Conservation (phyloP, 2,329 filamentous ascomycete genomes). For the Ophiocordyceps unilateralis region DNA sequence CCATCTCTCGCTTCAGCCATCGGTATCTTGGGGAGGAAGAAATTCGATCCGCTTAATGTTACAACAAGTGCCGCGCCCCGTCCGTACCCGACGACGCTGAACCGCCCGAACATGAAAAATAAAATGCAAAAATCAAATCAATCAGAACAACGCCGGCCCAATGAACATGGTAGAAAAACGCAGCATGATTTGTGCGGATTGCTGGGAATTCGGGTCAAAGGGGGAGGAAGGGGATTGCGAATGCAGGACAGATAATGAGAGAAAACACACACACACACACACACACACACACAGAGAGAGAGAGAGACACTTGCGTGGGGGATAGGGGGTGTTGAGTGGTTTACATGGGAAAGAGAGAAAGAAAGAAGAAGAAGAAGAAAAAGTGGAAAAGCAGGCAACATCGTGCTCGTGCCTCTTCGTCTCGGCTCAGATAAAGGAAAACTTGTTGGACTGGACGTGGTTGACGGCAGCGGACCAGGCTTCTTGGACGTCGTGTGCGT, state of each 20-base stretch:
- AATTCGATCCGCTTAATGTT: neutral
- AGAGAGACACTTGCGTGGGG: too few species aligned
- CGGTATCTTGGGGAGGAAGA: neutral
- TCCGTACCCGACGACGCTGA: neutral
- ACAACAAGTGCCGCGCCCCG: neutral
- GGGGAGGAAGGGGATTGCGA: neutral
- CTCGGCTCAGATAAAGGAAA: slow-evolving; percentile 15
- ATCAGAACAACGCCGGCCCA: neutral
- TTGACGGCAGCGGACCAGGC: slow-evolving; percentile 19
- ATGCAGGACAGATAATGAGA: neutral
- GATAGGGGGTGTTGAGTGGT: neutral
- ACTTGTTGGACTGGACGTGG: slow-evolving; percentile 11
- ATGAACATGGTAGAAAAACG: neutral
- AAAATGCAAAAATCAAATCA: neutral
- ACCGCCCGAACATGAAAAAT: neutral
- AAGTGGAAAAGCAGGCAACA: neutral
- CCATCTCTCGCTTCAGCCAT: neutral
- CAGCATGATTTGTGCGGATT: neutral
- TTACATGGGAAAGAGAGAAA: neutral
- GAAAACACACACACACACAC: too few species aligned
- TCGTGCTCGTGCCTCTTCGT: slow-evolving; percentile 1
- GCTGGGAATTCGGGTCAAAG: neutral
- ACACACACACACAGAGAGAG: too few species aligned
- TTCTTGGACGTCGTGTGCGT: slow-evolving; percentile 18
- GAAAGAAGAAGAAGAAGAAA: neutral